Evolutionary conservation across 2,329 filamentous ascomycete genomes (phyloP).

Genomic region (Alternaria triticimaculans): DNA sequence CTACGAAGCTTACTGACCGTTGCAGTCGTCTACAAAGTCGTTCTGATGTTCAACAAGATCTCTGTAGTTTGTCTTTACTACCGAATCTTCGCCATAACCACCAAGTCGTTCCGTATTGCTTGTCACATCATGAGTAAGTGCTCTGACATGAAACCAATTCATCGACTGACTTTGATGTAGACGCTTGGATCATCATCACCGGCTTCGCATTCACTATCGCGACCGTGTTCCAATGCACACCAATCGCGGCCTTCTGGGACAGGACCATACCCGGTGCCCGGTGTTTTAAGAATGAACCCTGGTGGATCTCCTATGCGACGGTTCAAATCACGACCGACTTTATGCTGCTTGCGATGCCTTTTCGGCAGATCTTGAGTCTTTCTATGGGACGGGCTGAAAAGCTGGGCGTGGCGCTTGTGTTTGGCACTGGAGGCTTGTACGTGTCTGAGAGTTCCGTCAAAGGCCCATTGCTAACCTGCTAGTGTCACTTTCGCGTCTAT

Average conservation of each 20-base stretch:
- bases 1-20: neutral
- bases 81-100: slow-evolving; percentile 41
- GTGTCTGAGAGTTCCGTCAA: neutral
- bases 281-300: slow-evolving; percentile 39
- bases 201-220: slow-evolving; percentile 37
- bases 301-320: slow-evolving; percentile 34
- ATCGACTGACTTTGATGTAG: neutral
- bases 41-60: slow-evolving; percentile 45
- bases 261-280: slow-evolving; percentile 30
- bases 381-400: slow-evolving; percentile 31
- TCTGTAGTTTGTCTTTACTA: slow-evolving; percentile 44
- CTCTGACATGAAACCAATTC: neutral
- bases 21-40: slow-evolving; percentile 46
- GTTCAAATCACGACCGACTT: slow-evolving; percentile 31
- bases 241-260: slow-evolving; percentile 42
- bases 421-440: slow-evolving; percentile 32
- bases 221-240: slow-evolving; percentile 45
- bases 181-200: slow-evolving; percentile 40
- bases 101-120: slow-evolving; percentile 32
- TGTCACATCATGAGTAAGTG: slow-evolving; percentile 30
- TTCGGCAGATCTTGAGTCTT: slow-evolving; percentile 24
- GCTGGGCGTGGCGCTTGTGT: slow-evolving; percentile 28
- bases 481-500: slow-evolving; percentile 36
- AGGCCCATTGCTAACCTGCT: slow-evolving; percentile 2
- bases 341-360: slow-evolving; percentile 26